Percentiles rank a stretch among this genome's conserved stretches.
Conservation (phyloP, 768 basidiomycete genomes). For the Amyloporia xantha region DNA sequence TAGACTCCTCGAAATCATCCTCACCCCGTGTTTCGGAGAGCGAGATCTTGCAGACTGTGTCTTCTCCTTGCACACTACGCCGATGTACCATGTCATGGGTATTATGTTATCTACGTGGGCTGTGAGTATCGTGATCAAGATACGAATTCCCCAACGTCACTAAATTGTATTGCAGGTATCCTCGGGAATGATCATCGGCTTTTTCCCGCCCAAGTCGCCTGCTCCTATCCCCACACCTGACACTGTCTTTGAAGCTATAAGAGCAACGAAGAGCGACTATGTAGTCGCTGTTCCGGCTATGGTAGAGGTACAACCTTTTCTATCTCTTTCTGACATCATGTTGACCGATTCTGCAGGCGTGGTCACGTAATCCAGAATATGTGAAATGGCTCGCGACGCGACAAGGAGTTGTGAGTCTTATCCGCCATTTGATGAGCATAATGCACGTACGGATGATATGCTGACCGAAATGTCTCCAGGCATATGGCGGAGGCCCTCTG, state of each 20-base stretch:
- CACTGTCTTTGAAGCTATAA: conserved; percentile 5
- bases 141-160: too few species aligned
- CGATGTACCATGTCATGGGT: conserved; percentile 9
- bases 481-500: neutral
- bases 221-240: conserved; percentile 17
- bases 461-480: neutral
- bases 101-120: neutral
- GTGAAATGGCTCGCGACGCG: conserved; percentile 11
- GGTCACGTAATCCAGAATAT: conserved; percentile 12
- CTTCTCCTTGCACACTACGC: neutral
- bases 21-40: neutral
- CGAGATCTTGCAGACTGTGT: conserved; percentile 4
- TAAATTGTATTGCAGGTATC: conserved; percentile 4
- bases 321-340: neutral
- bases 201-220: conserved; percentile 19
- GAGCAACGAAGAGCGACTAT: conserved; percentile 7
- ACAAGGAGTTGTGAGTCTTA: conserved; percentile 11
- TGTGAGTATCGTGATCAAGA: too few species aligned
- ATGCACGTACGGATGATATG: conserved; percentile 1
- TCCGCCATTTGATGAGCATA: neutral
- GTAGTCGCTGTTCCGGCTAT: conserved; percentile 13
- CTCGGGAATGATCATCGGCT: conserved; percentile 12
- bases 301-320: conserved; percentile 7
- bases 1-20: conserved; percentile 15
- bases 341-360: conserved; percentile 11